These are phyloP conservation scores for Dispira parvispora DNA, from an alignment of 192 early-diverging fungal genomes.

Conservation along the genomic window DNA sequence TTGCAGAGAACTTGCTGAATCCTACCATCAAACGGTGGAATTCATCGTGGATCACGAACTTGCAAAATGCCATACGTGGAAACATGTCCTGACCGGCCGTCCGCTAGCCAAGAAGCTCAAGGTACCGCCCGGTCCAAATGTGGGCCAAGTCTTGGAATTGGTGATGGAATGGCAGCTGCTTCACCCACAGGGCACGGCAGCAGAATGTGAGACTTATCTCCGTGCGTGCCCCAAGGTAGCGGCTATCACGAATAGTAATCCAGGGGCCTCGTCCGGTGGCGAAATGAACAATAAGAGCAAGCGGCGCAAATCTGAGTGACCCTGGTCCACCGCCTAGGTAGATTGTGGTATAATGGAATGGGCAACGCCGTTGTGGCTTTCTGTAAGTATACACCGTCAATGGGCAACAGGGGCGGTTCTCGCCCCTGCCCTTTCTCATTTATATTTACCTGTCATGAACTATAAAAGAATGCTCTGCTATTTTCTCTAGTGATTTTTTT, in stretches of 20 bases:
- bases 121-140: slow-evolving; percentile 52
- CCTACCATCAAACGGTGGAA: neutral
- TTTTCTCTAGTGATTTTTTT: too few species aligned
- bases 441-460: too few species aligned
- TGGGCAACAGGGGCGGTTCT: too few species aligned
- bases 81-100: slow-evolving; percentile 41
- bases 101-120: slow-evolving; percentile 36
- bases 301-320: too few species aligned
- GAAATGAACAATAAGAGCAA: too few species aligned
- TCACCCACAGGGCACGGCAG: slow-evolving; percentile 38
- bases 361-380: too few species aligned
- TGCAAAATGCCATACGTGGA: slow-evolving; percentile 17
- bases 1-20: neutral
- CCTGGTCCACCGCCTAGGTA: too few species aligned
- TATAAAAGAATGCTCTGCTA: too few species aligned
- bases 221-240: slow-evolving; percentile 9
- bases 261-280: too few species aligned
- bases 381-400: too few species aligned
- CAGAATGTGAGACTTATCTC: slow-evolving; percentile 42
- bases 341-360: too few species aligned
- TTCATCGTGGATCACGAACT: slow-evolving; percentile 8
- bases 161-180: slow-evolving; percentile 77
- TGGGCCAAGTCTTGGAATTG: slow-evolving; percentile 39
- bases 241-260: neutral
- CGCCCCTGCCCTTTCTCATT: too few species aligned